phyloP scores from a whole-genome alignment of 2,329 filamentous ascomycete species.

The Ustilaginoidea virens region DNA sequence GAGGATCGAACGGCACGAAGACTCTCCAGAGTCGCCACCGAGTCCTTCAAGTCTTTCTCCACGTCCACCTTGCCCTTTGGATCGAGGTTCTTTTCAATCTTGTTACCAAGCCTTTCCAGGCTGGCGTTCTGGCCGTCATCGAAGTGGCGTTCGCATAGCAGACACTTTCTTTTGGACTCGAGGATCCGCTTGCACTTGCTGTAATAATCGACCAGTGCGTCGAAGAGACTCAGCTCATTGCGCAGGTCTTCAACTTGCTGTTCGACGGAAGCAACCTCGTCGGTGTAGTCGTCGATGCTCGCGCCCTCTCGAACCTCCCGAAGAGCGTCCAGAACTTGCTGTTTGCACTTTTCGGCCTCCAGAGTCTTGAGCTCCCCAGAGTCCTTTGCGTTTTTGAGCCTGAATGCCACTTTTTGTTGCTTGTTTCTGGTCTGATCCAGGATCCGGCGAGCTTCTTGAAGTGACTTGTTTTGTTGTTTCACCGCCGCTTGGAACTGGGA shows the following conservation, averaged over 20 bases:
- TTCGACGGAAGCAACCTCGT: conserved; percentile 33
- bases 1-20: conserved; percentile 48
- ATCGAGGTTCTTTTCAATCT: conserved; percentile 47
- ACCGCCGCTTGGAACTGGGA: conserved; percentile 50
- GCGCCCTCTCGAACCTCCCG: conserved; percentile 25
- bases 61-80: conserved; percentile 47
- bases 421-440: conserved; percentile 59
- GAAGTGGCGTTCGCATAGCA: conserved; percentile 60
- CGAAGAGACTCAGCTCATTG: conserved; percentile 53
- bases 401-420: conserved; percentile 61
- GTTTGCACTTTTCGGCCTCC: conserved; percentile 46
- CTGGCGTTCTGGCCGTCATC: conserved; percentile 40
- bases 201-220: conserved; percentile 58
- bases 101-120: conserved; percentile 46
- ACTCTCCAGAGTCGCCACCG: conserved; percentile 34
- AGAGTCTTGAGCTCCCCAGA: conserved; percentile 46
- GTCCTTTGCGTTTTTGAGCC: conserved; percentile 49
- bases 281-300: conserved; percentile 37
- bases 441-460: conserved; percentile 50
- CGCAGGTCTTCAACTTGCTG: conserved; percentile 45
- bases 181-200: conserved; percentile 49
- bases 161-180: conserved; percentile 55
- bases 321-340: conserved; percentile 36
- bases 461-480: conserved; percentile 36
- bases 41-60: conserved; percentile 42